phyloP scores from a whole-genome alignment of 2,329 filamentous ascomycete genomes.

The Calonectria hawksworthii region DNA sequence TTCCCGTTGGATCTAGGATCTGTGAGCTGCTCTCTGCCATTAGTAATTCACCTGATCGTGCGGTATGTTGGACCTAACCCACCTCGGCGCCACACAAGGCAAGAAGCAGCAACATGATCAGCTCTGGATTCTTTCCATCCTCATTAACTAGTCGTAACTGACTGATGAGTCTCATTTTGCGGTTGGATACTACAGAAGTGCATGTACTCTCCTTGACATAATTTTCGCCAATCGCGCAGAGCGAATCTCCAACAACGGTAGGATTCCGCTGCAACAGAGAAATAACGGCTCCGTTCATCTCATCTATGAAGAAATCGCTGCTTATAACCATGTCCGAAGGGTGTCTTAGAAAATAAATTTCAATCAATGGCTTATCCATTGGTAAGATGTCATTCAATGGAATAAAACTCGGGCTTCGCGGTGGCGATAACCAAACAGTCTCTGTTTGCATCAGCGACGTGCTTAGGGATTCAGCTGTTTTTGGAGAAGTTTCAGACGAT shows the following conservation, averaged over 20 bases:
- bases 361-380: not conserved
- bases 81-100: not conserved
- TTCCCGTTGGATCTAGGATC: not conserved
- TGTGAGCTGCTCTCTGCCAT: not conserved
- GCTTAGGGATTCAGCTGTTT: fast-evolving
- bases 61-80: not conserved
- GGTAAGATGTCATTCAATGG: not conserved
- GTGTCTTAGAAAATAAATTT: not conserved
- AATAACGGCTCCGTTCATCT: not conserved
- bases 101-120: not conserved
- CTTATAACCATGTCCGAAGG: not conserved
- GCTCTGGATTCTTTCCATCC: not conserved
- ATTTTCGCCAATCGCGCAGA: not conserved
- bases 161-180: not conserved
- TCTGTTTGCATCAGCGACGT: not conserved
- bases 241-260: not conserved
- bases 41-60: not conserved
- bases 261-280: not conserved
- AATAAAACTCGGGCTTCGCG: not conserved
- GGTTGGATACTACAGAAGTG: not conserved
- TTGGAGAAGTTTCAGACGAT: not conserved
- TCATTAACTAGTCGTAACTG: not conserved
- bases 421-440: not conserved
- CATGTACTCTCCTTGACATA: not conserved
- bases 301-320: not conserved